Conservation (phyloP, 2,329 filamentous ascomycete genomes). For the Cadophora gregata region DNA sequence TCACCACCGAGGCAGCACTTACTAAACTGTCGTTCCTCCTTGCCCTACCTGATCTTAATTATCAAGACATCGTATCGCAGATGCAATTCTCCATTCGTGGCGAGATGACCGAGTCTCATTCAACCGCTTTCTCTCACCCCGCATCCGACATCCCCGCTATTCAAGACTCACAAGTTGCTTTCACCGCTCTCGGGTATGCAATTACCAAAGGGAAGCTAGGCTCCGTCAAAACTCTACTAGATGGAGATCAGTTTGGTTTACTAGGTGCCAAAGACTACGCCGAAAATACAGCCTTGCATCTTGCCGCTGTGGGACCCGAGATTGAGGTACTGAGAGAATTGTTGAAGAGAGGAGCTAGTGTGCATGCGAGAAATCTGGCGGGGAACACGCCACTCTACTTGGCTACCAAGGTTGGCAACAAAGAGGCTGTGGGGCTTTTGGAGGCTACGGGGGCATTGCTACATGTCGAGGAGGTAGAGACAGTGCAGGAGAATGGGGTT, state of each 20-base stretch:
- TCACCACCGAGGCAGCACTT: slow-evolving; percentile 63
- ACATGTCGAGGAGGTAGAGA: slow-evolving; percentile 55
- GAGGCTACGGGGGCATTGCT: slow-evolving; percentile 65
- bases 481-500: slow-evolving; percentile 14
- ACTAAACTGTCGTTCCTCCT: slow-evolving; percentile 54
- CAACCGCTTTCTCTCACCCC: slow-evolving; percentile 61
- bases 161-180: slow-evolving; percentile 54
- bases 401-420: slow-evolving; percentile 62
- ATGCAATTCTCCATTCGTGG: slow-evolving; percentile 70
- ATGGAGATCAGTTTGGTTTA: slow-evolving; percentile 40
- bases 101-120: slow-evolving; percentile 61
- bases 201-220: slow-evolving; percentile 64
- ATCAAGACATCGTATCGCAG: slow-evolving; percentile 62
- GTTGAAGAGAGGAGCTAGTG: slow-evolving; percentile 66
- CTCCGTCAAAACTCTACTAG: slow-evolving; percentile 41
- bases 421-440: slow-evolving; percentile 59
- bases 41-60: slow-evolving; percentile 60
- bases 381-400: slow-evolving; percentile 71
- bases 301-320: slow-evolving; percentile 51
- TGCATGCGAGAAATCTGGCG: slow-evolving; percentile 68
- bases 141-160: slow-evolving; percentile 40
- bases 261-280: slow-evolving; percentile 47
- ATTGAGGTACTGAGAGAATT: slow-evolving; percentile 63
- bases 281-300: slow-evolving; percentile 48
- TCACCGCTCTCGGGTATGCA: slow-evolving; percentile 67